phyloP scores from a whole-genome alignment of 441 rosid genomes.

The Bruguiera hainesii region DNA sequence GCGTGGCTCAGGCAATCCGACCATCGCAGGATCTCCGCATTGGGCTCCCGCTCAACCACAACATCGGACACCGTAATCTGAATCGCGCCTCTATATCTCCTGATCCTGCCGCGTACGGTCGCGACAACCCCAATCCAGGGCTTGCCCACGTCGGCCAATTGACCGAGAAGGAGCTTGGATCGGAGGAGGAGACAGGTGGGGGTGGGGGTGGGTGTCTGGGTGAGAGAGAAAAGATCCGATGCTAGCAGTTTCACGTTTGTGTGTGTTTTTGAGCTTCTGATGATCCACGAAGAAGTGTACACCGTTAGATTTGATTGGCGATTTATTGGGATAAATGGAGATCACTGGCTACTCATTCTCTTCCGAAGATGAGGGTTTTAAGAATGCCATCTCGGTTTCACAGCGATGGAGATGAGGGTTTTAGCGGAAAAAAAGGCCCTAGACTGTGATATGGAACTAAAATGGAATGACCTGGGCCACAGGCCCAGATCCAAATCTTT shows the following conservation, averaged over 20 bases:
- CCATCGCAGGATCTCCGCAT: slow-evolving; percentile 71
- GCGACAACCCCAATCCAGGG: slow-evolving; percentile 51
- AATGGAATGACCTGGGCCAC: too few relatives aligned
- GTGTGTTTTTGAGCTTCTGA: not conserved
- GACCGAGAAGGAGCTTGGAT: not conserved
- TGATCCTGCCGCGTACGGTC: slow-evolving; percentile 68
- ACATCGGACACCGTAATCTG: slow-evolving; percentile 66
- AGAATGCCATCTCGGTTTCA: too few relatives aligned
- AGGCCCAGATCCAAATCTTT: too few relatives aligned
- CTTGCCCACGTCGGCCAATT: slow-evolving; percentile 20
- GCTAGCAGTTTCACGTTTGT: not conserved
- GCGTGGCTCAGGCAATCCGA: slow-evolving; percentile 56
- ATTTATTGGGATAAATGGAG: too few relatives aligned
- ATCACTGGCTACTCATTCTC: too few relatives aligned
- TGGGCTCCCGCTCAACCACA: slow-evolving; percentile 69
- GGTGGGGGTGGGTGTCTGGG: not conserved
- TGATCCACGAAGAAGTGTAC: not conserved
- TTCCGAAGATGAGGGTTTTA: too few relatives aligned
- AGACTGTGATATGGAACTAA: too few relatives aligned
- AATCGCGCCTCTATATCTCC: slow-evolving; percentile 45
- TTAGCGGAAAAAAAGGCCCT: too few relatives aligned
- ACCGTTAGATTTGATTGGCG: too few relatives aligned
- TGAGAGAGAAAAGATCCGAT: not conserved
- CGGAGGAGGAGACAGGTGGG: not conserved
- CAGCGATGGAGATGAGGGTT: too few relatives aligned